These are phyloP conservation scores for Psilocybe cubensis DNA, from an alignment of 768 basidiomycete genomes.

Conservation along the genomic window DNA sequence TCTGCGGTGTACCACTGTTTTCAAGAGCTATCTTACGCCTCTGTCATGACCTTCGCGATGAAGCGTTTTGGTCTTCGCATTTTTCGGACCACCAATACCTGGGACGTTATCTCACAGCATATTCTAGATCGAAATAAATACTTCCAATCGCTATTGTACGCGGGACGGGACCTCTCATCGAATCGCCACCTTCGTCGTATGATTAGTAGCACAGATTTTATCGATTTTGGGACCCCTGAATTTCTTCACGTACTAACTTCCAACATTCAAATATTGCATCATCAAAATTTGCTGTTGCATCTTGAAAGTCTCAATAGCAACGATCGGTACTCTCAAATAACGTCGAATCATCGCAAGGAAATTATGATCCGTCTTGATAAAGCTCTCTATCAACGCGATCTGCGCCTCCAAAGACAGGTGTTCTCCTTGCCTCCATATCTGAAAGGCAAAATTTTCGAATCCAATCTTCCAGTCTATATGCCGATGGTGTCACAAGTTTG, in stretches of 20 bases:
- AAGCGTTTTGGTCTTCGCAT: background rate
- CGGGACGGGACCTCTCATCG: background rate
- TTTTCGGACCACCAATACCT: background rate
- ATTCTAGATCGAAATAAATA: background rate
- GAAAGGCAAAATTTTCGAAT: background rate
- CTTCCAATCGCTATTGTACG: background rate
- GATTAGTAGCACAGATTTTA: background rate
- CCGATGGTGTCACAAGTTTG: background rate
- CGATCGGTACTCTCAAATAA: background rate
- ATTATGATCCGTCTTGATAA: background rate
- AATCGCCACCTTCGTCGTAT: too few relatives aligned
- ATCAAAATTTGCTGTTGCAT: background rate
- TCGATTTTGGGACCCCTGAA: background rate
- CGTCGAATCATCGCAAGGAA: background rate
- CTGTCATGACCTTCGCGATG: constrained; percentile 1
- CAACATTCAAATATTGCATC: background rate
- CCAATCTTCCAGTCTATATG: background rate
- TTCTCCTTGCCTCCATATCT: background rate
- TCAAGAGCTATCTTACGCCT: background rate
- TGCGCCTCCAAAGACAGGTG: background rate
- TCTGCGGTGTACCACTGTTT: constrained; percentile 2
- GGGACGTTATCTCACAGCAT: background rate
- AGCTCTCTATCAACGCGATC: background rate
- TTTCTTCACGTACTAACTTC: background rate
- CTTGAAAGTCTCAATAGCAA: background rate